Evolutionary conservation across 2,329 filamentous ascomycete species (phyloP).

Genomic region (Aspergillus tanneri): DNA sequence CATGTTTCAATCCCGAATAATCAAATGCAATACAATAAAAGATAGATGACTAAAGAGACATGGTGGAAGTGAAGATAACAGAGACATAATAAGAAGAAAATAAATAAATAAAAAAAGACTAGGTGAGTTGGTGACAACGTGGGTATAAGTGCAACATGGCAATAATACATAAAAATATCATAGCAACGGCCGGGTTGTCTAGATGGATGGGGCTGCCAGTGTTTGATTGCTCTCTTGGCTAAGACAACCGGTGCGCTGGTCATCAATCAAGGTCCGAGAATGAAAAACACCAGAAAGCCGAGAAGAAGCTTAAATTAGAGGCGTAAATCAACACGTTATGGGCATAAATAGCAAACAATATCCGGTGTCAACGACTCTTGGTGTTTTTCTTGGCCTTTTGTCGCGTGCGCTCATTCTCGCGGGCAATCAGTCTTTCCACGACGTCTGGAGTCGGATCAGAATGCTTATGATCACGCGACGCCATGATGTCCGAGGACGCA

Average conservation of each 20-base stretch:
- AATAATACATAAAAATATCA: conserved; percentile 8
- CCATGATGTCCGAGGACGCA: conserved; percentile 18
- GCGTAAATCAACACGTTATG: neutral
- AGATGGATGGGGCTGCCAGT: too few species aligned
- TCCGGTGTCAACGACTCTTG: conserved; percentile 27
- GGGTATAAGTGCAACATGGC: conserved; percentile 12
- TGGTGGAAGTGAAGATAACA: neutral
- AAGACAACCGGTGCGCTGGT: neutral
- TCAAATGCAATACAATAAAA: neutral
- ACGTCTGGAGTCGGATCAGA: conserved; percentile 31
- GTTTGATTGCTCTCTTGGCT: too few species aligned
- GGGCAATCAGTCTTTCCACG: conserved; percentile 35
- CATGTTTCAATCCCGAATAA: neutral
- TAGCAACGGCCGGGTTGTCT: too few species aligned
- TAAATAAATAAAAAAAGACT: neutral
- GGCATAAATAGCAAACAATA: neutral
- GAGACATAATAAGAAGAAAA: neutral
- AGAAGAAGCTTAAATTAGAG: neutral
- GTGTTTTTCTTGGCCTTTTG: conserved; percentile 29
- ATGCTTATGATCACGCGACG: conserved; percentile 23
- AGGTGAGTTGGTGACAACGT: neutral
- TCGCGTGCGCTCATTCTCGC: conserved; percentile 33
- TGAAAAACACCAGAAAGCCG: too few species aligned
- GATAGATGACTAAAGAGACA: neutral
- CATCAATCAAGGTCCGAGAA: neutral